Evolutionary conservation across 805 yeast species (phyloP).

Genomic region (Yarrowia sp.): DNA sequence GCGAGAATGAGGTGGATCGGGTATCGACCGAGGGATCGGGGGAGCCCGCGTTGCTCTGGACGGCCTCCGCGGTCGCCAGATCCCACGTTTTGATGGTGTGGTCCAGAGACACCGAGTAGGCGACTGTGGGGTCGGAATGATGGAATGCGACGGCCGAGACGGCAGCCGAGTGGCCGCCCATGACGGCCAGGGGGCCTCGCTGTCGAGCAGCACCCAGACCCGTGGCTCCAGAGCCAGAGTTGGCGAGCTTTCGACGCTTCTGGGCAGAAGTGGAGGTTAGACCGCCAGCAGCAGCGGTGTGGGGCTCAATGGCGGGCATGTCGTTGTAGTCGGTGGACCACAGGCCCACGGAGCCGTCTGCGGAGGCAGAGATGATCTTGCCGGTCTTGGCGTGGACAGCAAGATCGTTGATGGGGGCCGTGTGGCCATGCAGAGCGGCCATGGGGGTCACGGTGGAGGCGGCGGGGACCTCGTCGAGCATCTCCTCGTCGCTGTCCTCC

Average conservation of each 20-base stretch:
- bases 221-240: constrained; percentile 42
- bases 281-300: constrained; percentile 35
- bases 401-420: constrained; percentile 76
- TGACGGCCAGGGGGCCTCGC: constrained; percentile 73
- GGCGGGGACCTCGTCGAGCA: constrained; percentile 44
- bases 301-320: constrained; percentile 58
- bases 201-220: constrained; percentile 69
- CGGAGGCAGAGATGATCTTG: constrained; percentile 78
- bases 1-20: constrained; percentile 78
- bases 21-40: constrained; percentile 52
- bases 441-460: constrained; percentile 50
- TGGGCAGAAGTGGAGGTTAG: constrained; percentile 71
- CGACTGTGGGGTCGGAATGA: constrained; percentile 69
- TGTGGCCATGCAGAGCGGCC: constrained; percentile 88
- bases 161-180: constrained; percentile 82
- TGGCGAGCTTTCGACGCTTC: constrained; percentile 79
- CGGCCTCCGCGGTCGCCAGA: constrained; percentile 76
- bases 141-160: constrained; percentile 84
- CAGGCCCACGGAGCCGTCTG: constrained; percentile 73
- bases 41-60: constrained; percentile 36
- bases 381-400: constrained; percentile 55
- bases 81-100: constrained; percentile 97
- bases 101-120: constrained; percentile 92
- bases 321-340: constrained; percentile 90
- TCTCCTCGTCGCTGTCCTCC: constrained; percentile 43